These are phyloP conservation scores for Aureobasidium sp. DNA, from an alignment of 2,329 filamentous ascomycete species.

Conservation along the genomic window DNA sequence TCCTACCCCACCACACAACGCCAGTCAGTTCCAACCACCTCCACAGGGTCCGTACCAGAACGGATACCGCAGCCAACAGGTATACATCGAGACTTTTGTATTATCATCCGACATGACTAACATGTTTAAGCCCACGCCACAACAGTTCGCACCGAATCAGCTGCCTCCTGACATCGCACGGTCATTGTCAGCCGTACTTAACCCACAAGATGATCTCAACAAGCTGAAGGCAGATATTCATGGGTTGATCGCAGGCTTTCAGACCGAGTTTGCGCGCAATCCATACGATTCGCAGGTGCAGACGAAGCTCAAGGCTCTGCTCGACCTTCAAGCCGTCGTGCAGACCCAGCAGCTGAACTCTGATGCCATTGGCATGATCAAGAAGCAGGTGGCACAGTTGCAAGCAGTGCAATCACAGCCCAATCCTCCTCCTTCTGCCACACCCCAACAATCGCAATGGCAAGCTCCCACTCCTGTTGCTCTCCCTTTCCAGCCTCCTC, in stretches of 20 bases:
- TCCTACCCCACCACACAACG: constrained; percentile 58
- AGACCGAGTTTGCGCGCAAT: constrained; percentile 65
- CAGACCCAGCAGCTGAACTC: constrained; percentile 68
- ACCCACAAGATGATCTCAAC: constrained; percentile 34
- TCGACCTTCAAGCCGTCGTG: constrained; percentile 75
- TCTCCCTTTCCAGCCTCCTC: constrained; percentile 21
- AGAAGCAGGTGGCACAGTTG: constrained; percentile 74
- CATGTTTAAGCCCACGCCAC: constrained; percentile 9
- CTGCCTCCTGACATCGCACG: constrained; percentile 13
- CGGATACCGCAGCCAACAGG: constrained; percentile 27
- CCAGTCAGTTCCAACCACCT: constrained; percentile 33
- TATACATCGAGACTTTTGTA: background rate
- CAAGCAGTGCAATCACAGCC: constrained; percentile 51
- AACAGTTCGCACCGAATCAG: constrained; percentile 10
- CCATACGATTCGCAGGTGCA: constrained; percentile 68
- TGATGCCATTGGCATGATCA: constrained; percentile 76
- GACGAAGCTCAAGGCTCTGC: constrained; percentile 71
- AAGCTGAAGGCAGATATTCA: constrained; percentile 77
- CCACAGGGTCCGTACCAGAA: constrained; percentile 26
- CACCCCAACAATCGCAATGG: constrained; percentile 22
- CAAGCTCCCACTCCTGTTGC: constrained; percentile 17
- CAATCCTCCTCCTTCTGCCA: constrained; percentile 22
- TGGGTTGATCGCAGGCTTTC: constrained; percentile 63
- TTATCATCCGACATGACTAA: background rate
- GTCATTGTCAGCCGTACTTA: constrained; percentile 13